Percentiles rank a stretch among this genome's conserved stretches.
phyloP scores from a whole-genome alignment of 768 basidiomycete species.

The Stropharia rugosoannulata region DNA sequence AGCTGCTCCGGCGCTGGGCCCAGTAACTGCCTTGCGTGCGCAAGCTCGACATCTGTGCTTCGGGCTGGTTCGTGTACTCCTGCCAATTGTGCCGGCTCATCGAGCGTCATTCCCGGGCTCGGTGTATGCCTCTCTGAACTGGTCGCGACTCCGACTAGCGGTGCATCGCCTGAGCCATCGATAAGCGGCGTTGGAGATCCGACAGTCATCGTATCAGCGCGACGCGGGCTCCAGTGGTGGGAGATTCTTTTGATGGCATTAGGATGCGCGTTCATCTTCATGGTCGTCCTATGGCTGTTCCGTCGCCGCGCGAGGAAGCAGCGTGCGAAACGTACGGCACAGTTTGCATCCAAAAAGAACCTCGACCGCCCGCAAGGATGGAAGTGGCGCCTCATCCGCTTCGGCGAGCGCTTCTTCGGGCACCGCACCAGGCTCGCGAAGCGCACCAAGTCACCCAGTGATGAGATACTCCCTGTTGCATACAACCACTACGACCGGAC shows the following conservation, averaged over 20 bases:
- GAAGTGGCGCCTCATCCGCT: constrained; percentile 54
- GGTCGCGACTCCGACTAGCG: constrained; percentile 49
- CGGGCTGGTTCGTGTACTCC: constrained; percentile 62
- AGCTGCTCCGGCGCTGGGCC: constrained; percentile 74
- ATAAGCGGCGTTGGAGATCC: constrained; percentile 62
- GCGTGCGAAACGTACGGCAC: constrained; percentile 63
- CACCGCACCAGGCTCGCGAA: constrained; percentile 24
- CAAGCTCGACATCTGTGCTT: constrained; percentile 60
- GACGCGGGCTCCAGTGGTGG: constrained; percentile 68
- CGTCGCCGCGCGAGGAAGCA: constrained; percentile 68
- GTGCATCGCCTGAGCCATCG: constrained; percentile 47
- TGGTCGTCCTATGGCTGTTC: constrained; percentile 65
- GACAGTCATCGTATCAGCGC: constrained; percentile 25
- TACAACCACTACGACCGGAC: constrained; percentile 20
- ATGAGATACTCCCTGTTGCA: constrained; percentile 20
- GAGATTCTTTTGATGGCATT: constrained; percentile 82
- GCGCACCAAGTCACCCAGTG: constrained; percentile 20
- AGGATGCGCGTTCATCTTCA: constrained; percentile 77
- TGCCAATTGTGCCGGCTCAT: constrained; percentile 56
- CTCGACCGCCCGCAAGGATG: constrained; percentile 50
- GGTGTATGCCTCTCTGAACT: constrained; percentile 82
- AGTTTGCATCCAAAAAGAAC: constrained; percentile 61
- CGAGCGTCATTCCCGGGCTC: constrained; percentile 63
- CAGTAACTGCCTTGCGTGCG: constrained; percentile 72
- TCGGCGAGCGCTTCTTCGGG: constrained; percentile 61